A percentile compares a stretch with the other conserved stretches of the same genome.
Conservation (phyloP, 805 yeast genomes). For the Suhomyces sp. region DNA sequence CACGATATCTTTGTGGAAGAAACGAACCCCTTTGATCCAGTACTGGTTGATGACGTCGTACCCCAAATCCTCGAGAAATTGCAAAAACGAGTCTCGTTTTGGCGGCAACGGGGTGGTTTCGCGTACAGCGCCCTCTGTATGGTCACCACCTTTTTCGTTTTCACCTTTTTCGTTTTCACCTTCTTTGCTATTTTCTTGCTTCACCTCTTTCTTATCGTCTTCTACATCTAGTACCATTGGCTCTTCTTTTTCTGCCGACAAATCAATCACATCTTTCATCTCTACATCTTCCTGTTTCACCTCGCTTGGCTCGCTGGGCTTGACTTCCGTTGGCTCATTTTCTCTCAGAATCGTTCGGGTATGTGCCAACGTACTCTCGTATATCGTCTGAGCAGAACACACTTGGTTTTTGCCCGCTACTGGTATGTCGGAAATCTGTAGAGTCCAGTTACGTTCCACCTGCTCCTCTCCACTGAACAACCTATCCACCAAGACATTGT, state of each 20-base stretch:
- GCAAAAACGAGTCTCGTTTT: constrained; percentile 36
- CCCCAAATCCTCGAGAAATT: constrained; percentile 61
- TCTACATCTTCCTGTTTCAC: neutral
- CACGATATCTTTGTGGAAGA: constrained; percentile 57
- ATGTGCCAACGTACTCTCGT: constrained; percentile 55
- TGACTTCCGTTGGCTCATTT: neutral
- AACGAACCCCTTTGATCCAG: constrained; percentile 59
- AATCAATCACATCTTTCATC: neutral
- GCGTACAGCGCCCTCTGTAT: neutral
- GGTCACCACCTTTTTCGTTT: neutral
- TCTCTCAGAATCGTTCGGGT: constrained; percentile 39
- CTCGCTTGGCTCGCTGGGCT: neutral
- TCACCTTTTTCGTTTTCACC: neutral
- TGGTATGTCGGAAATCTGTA: constrained; percentile 70
- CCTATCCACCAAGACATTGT: constrained; percentile 24
- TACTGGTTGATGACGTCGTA: constrained; percentile 62
- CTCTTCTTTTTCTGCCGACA: neutral
- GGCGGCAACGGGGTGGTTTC: neutral
- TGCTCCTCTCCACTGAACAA: constrained; percentile 25
- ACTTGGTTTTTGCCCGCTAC: constrained; percentile 66
- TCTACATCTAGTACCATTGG: neutral
- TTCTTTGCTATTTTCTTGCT: neutral
- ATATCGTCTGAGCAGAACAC: constrained; percentile 60
- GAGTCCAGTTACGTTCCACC: constrained; percentile 47
- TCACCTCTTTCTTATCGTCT: neutral